A percentile compares a stretch with the other conserved stretches of the same genome.
These are phyloP conservation scores for Penicillium olsonii DNA, from an alignment of 2,329 filamentous ascomycete genomes.

Conservation along the genomic window DNA sequence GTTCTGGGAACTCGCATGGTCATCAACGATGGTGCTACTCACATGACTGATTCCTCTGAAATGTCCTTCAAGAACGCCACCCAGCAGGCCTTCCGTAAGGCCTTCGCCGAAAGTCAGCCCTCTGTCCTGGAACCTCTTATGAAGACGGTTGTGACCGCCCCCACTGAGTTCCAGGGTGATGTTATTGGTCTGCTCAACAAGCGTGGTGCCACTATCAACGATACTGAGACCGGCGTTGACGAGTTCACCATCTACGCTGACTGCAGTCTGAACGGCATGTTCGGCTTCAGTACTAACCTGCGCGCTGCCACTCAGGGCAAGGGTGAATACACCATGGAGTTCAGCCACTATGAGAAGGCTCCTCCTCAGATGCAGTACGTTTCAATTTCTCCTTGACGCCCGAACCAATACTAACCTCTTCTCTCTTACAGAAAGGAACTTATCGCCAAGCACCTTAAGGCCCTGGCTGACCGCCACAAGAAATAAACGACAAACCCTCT, in stretches of 20 bases:
- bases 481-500: conserved; percentile 44
- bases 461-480: conserved; percentile 64
- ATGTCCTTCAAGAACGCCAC: conserved; percentile 93
- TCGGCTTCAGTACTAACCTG: conserved; percentile 89
- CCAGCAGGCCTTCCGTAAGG: conserved; percentile 94
- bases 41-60: conserved; percentile 97
- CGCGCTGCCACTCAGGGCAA: conserved; percentile 95
- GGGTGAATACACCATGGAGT: conserved; percentile 98
- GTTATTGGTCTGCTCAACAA: conserved; percentile 96
- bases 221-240: conserved; percentile 90
- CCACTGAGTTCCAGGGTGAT: conserved; percentile 95
- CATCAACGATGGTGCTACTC: conserved; percentile 92
- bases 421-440: conserved; percentile 59
- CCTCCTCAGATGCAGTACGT: conserved; percentile 85
- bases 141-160: conserved; percentile 96
- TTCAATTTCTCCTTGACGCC: background rate
- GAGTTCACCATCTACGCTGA: conserved; percentile 93
- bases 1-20: conserved; percentile 90
- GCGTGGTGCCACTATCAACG: conserved; percentile 89
- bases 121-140: conserved; percentile 92
- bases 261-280: conserved; percentile 95
- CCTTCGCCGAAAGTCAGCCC: conserved; percentile 77
- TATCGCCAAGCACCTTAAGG: conserved; percentile 68
- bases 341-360: conserved; percentile 89
- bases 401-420: conserved; percentile 10